Evolutionary conservation across 1,284 basidiomycete species (phyloP).

Genomic region (Austroboletus novae-zelandiae): DNA sequence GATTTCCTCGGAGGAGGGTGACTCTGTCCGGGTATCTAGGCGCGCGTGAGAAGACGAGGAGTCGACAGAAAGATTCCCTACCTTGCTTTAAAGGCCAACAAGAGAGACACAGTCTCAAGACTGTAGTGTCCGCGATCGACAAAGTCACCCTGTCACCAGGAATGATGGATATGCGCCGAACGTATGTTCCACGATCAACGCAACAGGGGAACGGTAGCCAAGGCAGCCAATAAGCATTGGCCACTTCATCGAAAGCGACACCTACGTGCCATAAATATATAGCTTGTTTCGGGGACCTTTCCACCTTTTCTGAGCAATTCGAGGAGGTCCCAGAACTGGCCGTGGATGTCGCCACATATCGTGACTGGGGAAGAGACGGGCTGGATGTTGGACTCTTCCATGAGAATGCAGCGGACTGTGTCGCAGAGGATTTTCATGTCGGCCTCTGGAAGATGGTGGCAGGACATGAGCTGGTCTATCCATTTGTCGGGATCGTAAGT

Average conservation of each 20-base stretch:
- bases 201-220: constrained; percentile 19
- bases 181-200: constrained; percentile 1
- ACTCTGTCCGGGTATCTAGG: constrained; percentile 88
- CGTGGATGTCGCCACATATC: constrained; percentile 93
- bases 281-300: constrained; percentile 84
- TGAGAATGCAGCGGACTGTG: constrained; percentile 78
- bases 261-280: constrained; percentile 95
- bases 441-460: constrained; percentile 84
- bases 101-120: constrained; percentile 90
- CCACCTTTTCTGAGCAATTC: constrained; percentile 92
- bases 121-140: constrained; percentile 97
- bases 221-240: constrained; percentile 16
- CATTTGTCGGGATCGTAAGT: constrained; percentile 64
- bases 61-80: constrained; percentile 31
- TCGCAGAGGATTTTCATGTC: constrained; percentile 93
- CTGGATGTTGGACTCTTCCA: constrained; percentile 96
- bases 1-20: constrained; percentile 90
- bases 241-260: constrained; percentile 14
- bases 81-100: constrained; percentile 91
- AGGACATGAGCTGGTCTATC: constrained; percentile 79
- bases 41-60: constrained; percentile 5
- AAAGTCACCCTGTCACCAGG: constrained; percentile 80
- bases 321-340: constrained; percentile 94
- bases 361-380: constrained; percentile 90
- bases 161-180: constrained; percentile 2